A percentile compares a stretch with the other conserved stretches of the same genome.
Conservation (phyloP, 23 red algal species). For the Cyanidium caldarium region DNA sequence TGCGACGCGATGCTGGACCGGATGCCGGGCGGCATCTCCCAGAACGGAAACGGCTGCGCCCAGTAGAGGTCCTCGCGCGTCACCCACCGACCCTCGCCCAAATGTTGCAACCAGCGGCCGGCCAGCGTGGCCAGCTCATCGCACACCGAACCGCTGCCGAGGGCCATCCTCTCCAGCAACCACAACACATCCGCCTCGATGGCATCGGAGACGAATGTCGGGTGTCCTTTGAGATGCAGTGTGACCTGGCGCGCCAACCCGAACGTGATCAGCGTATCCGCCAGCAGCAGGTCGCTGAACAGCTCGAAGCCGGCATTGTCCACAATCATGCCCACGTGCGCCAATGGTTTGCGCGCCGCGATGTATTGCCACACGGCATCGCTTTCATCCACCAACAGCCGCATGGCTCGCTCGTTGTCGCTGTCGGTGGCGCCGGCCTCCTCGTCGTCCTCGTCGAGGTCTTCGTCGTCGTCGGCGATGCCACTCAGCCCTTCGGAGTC, state of each 20-base stretch:
- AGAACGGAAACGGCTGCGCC: conserved; percentile 82
- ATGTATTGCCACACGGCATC: conserved; percentile 26
- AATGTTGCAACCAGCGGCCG: conserved; percentile 27
- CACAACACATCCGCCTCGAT: conserved; percentile 67
- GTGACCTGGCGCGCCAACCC: conserved; percentile 24
- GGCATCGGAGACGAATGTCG: conserved; percentile 89
- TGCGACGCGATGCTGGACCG: conserved; percentile 2
- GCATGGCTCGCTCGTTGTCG: conserved; percentile 26
- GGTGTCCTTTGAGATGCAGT: conserved; percentile 77
- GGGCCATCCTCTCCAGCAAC: conserved; percentile 14
- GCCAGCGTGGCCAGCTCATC: conserved; percentile 4
- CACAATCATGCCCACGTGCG: conserved; percentile 55
- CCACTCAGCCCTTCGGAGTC: no score
- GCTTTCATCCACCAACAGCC: conserved; percentile 60
- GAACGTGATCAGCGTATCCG: conserved; percentile 42
- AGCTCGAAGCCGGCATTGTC: conserved; percentile 98
- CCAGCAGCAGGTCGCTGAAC: conserved; percentile 81
- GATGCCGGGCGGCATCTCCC: conserved; percentile 58
- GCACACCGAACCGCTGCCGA: conserved; percentile 14
- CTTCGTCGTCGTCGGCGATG: no score
- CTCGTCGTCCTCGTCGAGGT: no score
- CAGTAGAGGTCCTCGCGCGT: conserved; percentile 69
- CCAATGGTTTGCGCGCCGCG: not conserved
- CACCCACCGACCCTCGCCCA: conserved; percentile 28
- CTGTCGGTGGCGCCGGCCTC: conserved; percentile 10